Base-by-base conservation (phyloP, 495 filamentous ascomycete genomes). In the Lasiosphaeris hirsuta region DNA sequence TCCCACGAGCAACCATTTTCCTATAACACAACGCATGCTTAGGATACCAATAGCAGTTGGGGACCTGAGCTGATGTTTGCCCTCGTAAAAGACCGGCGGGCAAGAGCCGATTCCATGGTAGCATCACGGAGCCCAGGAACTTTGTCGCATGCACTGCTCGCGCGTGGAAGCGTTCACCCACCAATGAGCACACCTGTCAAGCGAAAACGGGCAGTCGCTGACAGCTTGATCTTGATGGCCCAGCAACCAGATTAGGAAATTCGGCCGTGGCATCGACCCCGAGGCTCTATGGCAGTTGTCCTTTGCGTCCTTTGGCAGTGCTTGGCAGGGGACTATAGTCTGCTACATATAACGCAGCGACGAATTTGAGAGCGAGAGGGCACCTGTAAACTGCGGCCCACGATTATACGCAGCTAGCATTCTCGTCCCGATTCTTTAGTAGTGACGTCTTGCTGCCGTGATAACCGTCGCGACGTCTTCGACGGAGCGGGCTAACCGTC, bases 151-250 rank as follows among this genome's bases (percentile, higher is more conserved):
- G 57, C 43, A 51, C 37, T 8, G 19, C 11, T 40, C 37, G 17
- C 30, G 15, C 45, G 13, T 49, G 23, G 10, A 34, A 30, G n/a
- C 10, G 23, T 37, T 37, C 33, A 10, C 38, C 34, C 23, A 51
- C 63, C 63, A 65, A 63, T 63, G 56, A 37, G 39, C 40, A 13
- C 14, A 23, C 35, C 37, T 30, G 13, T 11, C 56, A 65, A 65
- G 60, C 63, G 63, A 65, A 49, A 30, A 47, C 38, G 14, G 37
- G 35, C 43, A 55, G 38, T 55, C 51, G n/a, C 38, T 40, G 17
- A 48, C 45, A 30, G 45, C 45, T 30, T 35, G 45, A 10, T 34
- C 18, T 30, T 45, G 43, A 30, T 45, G 43, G 13, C 43, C 9
- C 39, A 18, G n/a, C 8, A 41, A n/a, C 53, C 53, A 15, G 14